phyloP scores from a whole-genome alignment of 768 basidiomycete genomes.

The Phylloporus rhodoxanthus region DNA sequence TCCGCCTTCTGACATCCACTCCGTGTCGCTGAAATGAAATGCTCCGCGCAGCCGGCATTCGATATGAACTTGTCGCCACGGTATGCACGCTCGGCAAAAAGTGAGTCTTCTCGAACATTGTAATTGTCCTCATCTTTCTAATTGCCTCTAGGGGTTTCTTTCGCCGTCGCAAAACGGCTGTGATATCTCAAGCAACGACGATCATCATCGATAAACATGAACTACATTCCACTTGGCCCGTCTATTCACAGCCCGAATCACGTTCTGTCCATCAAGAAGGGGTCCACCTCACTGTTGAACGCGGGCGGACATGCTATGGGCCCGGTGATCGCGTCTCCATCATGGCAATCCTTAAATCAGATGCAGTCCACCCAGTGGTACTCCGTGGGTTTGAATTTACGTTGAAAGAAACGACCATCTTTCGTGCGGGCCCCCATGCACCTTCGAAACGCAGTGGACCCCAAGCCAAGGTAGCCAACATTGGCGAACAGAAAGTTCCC shows the following conservation, averaged over 20 bases:
- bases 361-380: slow-evolving; percentile 59
- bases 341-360: slow-evolving; percentile 66
- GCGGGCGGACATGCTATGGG: slow-evolving; percentile 75
- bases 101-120: slow-evolving; percentile 37
- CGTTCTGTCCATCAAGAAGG: slow-evolving; percentile 63
- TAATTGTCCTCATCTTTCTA: background rate
- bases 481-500: slow-evolving; percentile 68
- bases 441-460: slow-evolving; percentile 51
- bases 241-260: slow-evolving; percentile 73
- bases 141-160: slow-evolving; percentile 54
- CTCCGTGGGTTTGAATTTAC: slow-evolving; percentile 81
- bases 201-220: slow-evolving; percentile 93
- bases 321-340: slow-evolving; percentile 78
- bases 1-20: background rate
- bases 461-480: slow-evolving; percentile 44
- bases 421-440: slow-evolving; percentile 54
- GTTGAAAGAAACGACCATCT: slow-evolving; percentile 72
- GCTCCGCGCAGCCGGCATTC: slow-evolving; percentile 64
- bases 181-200: slow-evolving; percentile 58
- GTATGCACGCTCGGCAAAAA: slow-evolving; percentile 83
- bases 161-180: slow-evolving; percentile 68
- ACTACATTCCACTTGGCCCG: slow-evolving; percentile 88
- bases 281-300: slow-evolving; percentile 69
- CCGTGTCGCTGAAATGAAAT: background rate
- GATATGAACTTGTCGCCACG: slow-evolving; percentile 86